Evolutionary conservation across 2,329 filamentous ascomycete genomes (phyloP), one percentile per base, ranked within the genome.

Genomic region (Exophiala calicioides): DNA sequence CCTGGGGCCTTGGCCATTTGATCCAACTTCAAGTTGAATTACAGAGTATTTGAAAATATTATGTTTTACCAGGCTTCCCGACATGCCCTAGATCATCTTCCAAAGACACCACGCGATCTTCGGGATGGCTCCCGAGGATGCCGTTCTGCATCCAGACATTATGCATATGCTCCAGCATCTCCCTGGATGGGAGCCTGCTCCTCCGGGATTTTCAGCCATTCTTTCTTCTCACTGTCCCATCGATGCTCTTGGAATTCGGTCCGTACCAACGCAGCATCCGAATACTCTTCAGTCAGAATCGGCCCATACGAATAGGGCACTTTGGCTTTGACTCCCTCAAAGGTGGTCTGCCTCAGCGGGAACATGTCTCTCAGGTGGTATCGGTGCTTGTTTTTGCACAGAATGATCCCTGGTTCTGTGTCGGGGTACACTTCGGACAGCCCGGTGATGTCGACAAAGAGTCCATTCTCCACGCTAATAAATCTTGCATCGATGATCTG

Each of bases 381-480:
- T 34, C 75, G 72, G 67, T 94, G 88, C 60, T 78, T 77, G 62
- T 93, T 90, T 72, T 91, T 91, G 70, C 87, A 91, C 60, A 80
- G 82, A 80, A 85, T 87, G 21, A 86, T 65, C 5, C 85, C 85
- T 0, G 86, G 85, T 15, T 70, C 59, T 2, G 65, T 66, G 12
- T 72, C 70, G 0, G 79, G 76, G 23, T 88, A 75, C 15, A 84
- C 79, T 69, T 89, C 84, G 39, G 80, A 79, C 26, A 93, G 69
- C 9, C 80, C 87, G 1, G 88, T 93, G 60, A 94, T 89, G 65
- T 93, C 88, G 65, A 93, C 82, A 65, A 86, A 94, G 60, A 91
- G 76, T 36, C 88, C 88, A 58, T 84, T 93, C 44, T 71, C 67
- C 48, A 77, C 76, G 65, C 93, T 87, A 61, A 93, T 87, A 86